A percentile compares a stretch with the other conserved stretches of the same genome.
Conservation (phyloP, 2,329 filamentous ascomycete genomes). For the Magnaporthiopsis rhizophila region DNA sequence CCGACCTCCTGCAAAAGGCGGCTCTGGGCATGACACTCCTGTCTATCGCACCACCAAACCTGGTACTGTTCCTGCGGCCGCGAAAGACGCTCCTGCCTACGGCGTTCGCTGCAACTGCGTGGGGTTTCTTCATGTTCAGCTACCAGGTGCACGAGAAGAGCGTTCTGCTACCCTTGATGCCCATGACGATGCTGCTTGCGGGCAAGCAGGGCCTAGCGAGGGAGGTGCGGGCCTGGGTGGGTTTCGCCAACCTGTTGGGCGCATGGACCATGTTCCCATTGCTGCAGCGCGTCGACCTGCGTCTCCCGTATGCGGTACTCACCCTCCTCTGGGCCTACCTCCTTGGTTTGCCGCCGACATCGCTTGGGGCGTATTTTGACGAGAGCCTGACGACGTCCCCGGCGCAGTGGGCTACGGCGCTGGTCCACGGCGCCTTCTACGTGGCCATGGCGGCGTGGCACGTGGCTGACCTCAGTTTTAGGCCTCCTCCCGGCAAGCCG, state of each 20-base stretch:
- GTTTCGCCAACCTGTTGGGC: conserved; percentile 87
- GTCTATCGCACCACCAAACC: conserved; percentile 71
- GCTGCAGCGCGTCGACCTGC: conserved; percentile 74
- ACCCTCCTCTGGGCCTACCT: conserved; percentile 87
- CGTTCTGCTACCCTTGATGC: conserved; percentile 81
- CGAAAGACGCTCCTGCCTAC: conserved; percentile 69
- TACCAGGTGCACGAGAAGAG: conserved; percentile 99
- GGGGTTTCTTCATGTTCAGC: conserved; percentile 96
- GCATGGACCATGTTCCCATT: conserved; percentile 93
- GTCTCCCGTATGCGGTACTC: conserved; percentile 76
- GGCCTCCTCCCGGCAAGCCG: conserved; percentile 68
- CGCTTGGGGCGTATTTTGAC: conserved; percentile 59
- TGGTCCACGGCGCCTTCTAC: conserved; percentile 73
- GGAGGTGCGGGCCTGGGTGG: conserved; percentile 78
- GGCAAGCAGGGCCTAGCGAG: conserved; percentile 70
- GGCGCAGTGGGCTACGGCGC: conserved; percentile 49
- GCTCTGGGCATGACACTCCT: conserved; percentile 68
- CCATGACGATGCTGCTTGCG: conserved; percentile 83
- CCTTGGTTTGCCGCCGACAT: conserved; percentile 75
- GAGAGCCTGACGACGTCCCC: conserved; percentile 33
- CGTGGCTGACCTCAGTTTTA: conserved; percentile 58
- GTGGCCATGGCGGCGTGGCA: conserved; percentile 75
- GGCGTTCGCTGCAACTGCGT: conserved; percentile 75
- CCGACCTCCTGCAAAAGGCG: conserved; percentile 63
- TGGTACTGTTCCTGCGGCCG: conserved; percentile 72